Evolutionary conservation across 306 rosid species (phyloP).

Genomic region (Albizia julibrissin): DNA sequence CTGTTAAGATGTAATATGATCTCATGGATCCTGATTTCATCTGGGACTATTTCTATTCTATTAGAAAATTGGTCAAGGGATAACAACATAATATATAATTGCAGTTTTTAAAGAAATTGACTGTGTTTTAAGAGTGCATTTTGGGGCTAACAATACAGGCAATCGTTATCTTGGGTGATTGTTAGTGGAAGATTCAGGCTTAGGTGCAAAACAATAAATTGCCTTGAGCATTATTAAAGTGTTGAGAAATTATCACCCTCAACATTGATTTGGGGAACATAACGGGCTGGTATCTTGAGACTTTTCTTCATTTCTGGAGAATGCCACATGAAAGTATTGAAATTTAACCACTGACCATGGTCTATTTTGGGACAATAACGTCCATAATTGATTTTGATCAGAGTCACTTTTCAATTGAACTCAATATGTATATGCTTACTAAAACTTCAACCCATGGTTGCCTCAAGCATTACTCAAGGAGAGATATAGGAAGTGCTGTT

Average conservation of each 20-base stretch:
- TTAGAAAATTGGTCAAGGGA: background rate
- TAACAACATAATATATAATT: background rate
- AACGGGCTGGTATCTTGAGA: background rate
- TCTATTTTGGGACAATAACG: background rate
- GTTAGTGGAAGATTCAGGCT: background rate
- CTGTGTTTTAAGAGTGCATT: background rate
- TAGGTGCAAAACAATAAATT: background rate
- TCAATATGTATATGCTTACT: background rate
- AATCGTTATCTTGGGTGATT: background rate
- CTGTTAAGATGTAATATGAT: constrained; percentile 23
- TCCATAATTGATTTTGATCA: background rate
- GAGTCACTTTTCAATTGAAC: background rate
- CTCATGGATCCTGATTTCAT: constrained; percentile 22
- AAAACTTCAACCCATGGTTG: background rate
- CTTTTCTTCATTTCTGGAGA: background rate
- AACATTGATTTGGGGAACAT: background rate
- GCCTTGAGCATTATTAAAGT: background rate
- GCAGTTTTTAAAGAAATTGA: background rate
- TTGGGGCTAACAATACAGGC: background rate
- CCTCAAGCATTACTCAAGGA: background rate
- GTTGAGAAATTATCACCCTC: background rate
- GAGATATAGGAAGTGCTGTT: background rate
- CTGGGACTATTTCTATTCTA: constrained; percentile 4
- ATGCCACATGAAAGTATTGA: background rate
- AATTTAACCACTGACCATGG: background rate